Percentiles rank a stretch among this genome's conserved stretches.
phyloP scores from a whole-genome alignment of 2,329 filamentous ascomycete genomes.

The Fusarium dimerum region DNA sequence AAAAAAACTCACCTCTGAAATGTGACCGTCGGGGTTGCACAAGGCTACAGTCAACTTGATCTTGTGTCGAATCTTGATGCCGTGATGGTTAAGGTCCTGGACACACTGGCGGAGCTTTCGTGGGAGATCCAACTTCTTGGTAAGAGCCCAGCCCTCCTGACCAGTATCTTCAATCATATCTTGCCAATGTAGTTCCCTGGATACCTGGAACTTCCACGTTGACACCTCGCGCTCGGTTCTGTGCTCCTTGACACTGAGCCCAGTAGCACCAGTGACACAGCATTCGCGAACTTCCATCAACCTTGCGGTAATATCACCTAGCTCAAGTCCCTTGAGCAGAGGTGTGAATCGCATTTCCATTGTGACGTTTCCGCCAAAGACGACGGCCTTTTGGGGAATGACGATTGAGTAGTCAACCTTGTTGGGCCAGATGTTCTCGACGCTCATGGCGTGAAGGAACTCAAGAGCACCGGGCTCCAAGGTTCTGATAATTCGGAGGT shows the following conservation, averaged over 20 bases:
- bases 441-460: conserved; percentile 85
- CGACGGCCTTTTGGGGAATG: conserved; percentile 89
- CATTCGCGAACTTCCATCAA: conserved; percentile 79
- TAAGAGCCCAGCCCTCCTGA: conserved; percentile 65
- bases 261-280: conserved; percentile 49
- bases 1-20: conserved; percentile 76
- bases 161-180: conserved; percentile 68
- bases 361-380: conserved; percentile 84
- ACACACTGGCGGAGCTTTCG: conserved; percentile 80
- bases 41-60: conserved; percentile 88
- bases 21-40: conserved; percentile 91
- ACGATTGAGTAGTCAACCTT: conserved; percentile 96
- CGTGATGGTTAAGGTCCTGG: conserved; percentile 85
- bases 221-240: conserved; percentile 66
- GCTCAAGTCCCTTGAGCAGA: conserved; percentile 81
- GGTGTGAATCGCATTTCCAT: conserved; percentile 87
- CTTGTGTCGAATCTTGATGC: conserved; percentile 92
- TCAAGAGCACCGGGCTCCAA: conserved; percentile 75
- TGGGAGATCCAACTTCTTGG: conserved; percentile 68
- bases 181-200: conserved; percentile 64
- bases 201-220: conserved; percentile 57
- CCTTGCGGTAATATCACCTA: conserved; percentile 80
- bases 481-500: conserved; percentile 75
- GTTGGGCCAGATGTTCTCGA: conserved; percentile 97
- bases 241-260: conserved; percentile 54